phyloP scores from a whole-genome alignment of 2,329 filamentous ascomycete species.

The Fusarium albidum region DNA sequence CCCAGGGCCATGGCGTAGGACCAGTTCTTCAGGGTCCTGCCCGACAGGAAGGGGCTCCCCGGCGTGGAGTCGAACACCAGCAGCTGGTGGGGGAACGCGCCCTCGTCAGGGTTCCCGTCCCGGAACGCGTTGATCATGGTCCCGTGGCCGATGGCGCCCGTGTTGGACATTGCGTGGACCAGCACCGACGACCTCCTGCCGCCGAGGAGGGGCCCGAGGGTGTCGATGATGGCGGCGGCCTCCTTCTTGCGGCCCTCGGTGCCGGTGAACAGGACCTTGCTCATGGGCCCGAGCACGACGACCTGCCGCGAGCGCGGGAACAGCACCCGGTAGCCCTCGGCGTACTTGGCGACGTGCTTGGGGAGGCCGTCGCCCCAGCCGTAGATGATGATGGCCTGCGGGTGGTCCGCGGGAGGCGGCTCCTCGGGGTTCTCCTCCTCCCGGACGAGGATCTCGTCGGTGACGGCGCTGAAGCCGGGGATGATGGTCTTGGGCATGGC shows the following conservation, averaged over 20 bases:
- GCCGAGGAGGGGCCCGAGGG: slow-evolving; percentile 22
- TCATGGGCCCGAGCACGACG: slow-evolving; percentile 59
- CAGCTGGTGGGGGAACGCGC: slow-evolving; percentile 57
- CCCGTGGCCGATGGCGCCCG: slow-evolving; percentile 62
- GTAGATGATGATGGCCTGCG: slow-evolving; percentile 60
- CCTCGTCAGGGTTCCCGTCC: slow-evolving; percentile 43
- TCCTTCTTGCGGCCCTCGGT: slow-evolving; percentile 52
- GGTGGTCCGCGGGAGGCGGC: slow-evolving; percentile 42
- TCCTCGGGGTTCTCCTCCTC: slow-evolving; percentile 42
- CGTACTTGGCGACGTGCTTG: slow-evolving; percentile 64
- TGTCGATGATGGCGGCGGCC: slow-evolving; percentile 56
- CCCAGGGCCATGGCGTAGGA: slow-evolving; percentile 62
- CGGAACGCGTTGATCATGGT: slow-evolving; percentile 58
- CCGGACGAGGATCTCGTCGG: slow-evolving; percentile 57
- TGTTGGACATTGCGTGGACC: slow-evolving; percentile 66
- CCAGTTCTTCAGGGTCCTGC: slow-evolving; percentile 57
- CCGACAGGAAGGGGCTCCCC: slow-evolving; percentile 53
- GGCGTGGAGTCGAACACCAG: slow-evolving; percentile 63
- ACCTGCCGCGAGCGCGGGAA: slow-evolving; percentile 61
- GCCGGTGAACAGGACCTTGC: slow-evolving; percentile 54
- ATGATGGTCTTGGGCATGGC: slow-evolving; percentile 35
- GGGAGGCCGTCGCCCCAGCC: slow-evolving; percentile 66
- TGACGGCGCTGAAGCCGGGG: slow-evolving; percentile 55
- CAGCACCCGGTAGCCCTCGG: slow-evolving; percentile 58
- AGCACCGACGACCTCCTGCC: slow-evolving; percentile 49